phyloP scores from a whole-genome alignment of 2,329 filamentous ascomycete genomes.

The Colletotrichum simmondsii region DNA sequence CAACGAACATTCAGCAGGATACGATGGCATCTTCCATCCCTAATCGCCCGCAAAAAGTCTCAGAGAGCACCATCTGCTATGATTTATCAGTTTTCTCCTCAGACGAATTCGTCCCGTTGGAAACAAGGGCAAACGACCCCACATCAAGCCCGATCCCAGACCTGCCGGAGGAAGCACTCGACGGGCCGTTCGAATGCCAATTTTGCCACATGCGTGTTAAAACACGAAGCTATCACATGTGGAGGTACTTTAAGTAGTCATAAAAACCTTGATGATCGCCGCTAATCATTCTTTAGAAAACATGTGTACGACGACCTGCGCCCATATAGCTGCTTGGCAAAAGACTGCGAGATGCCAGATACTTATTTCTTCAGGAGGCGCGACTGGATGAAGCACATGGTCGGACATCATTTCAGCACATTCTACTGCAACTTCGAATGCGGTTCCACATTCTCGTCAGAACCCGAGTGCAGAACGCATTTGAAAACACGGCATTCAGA shows the following conservation, averaged over 20 bases:
- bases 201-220: neutral
- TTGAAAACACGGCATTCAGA: neutral
- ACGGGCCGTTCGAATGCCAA: neutral
- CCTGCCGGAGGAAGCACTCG: neutral
- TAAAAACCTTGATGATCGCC: too few relatives aligned
- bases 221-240: conserved; percentile 33
- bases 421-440: neutral
- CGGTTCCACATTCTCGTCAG: neutral
- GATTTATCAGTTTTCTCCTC: too few relatives aligned
- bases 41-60: too few relatives aligned
- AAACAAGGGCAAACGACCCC: neutral
- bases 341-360: conserved; percentile 39
- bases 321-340: conserved; percentile 49
- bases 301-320: conserved; percentile 51
- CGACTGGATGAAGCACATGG: conserved; percentile 40
- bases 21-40: neutral
- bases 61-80: too few relatives aligned
- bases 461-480: neutral
- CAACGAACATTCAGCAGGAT: neutral
- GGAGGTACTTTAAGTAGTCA: conserved; percentile 40
- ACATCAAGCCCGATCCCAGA: neutral
- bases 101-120: too few relatives aligned
- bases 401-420: conserved; percentile 36
- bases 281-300: conserved; percentile 35
- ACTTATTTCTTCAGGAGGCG: conserved; percentile 36